Evolutionary conservation across 352 stramenopile species (phyloP).

Genomic region (Discostella stelligera): DNA sequence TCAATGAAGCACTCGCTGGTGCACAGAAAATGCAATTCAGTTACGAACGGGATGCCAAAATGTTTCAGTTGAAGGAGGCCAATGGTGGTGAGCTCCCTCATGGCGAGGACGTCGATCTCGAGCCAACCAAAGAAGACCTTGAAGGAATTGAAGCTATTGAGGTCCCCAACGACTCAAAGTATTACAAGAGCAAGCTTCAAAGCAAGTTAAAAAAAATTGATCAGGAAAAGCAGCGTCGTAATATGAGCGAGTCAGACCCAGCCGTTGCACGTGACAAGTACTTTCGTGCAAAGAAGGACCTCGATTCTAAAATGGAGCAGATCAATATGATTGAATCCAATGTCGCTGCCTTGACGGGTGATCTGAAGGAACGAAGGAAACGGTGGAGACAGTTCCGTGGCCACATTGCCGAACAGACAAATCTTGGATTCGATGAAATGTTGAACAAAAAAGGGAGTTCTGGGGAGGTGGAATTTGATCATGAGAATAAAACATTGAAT

Average conservation of each 20-base stretch:
- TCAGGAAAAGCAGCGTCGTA: conserved; percentile 54
- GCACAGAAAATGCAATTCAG: conserved; percentile 43
- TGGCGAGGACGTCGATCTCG: conserved; percentile 33
- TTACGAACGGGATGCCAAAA: conserved; percentile 23
- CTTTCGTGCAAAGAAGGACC: conserved; percentile 59
- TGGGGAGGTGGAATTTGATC: conserved; percentile 77
- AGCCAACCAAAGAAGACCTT: conserved; percentile 65
- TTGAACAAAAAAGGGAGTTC: conserved; percentile 78
- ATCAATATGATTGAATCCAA: conserved; percentile 67
- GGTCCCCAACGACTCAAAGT: conserved; percentile 44
- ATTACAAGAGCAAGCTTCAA: conserved; percentile 59
- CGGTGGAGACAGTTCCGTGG: conserved; percentile 71
- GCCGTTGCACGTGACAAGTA: conserved; percentile 70
- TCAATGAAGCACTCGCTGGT: conserved; percentile 36
- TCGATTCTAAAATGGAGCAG: conserved; percentile 66
- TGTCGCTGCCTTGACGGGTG: conserved; percentile 49
- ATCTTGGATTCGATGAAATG: conserved; percentile 66
- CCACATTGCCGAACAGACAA: conserved; percentile 69
- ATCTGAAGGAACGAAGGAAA: conserved; percentile 63
- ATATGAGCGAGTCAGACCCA: conserved; percentile 59
- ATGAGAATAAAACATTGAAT: conserved; percentile 60
- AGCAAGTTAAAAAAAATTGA: conserved; percentile 56
- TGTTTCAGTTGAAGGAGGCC: conserved; percentile 18
- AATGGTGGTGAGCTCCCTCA: conserved; percentile 15
- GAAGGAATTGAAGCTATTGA: conserved; percentile 56